Evolutionary conservation across 2,329 filamentous ascomycete species (phyloP).

Genomic region (Monosporascus sp.): DNA sequence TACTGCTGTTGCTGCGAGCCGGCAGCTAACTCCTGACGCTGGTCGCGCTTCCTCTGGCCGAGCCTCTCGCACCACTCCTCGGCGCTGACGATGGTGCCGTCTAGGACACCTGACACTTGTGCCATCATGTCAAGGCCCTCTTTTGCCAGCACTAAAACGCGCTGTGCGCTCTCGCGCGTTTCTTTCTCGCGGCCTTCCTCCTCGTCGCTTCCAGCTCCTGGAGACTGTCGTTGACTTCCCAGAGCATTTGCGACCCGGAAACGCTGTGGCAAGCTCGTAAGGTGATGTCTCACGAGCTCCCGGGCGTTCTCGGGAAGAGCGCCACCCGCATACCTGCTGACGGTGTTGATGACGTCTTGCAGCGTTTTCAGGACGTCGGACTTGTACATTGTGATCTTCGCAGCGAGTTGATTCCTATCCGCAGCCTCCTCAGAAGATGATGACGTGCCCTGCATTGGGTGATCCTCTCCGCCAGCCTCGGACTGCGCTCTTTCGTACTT

Average conservation of each 20-base stretch:
- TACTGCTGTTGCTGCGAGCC: conserved; percentile 4
- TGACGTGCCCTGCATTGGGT: conserved; percentile 16
- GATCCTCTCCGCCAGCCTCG: conserved; percentile 14
- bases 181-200: conserved; percentile 34
- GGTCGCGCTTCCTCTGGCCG: conserved; percentile 42
- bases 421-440: conserved; percentile 22
- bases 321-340: conserved; percentile 87
- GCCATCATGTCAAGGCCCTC: conserved; percentile 93
- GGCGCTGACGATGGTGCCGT: conserved; percentile 83
- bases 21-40: conserved; percentile 20
- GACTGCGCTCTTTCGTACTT: conserved; percentile 63
- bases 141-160: conserved; percentile 78
- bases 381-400: conserved; percentile 62
- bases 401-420: conserved; percentile 45
- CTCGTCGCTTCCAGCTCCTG: conserved; percentile 22
- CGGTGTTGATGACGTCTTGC: conserved; percentile 74
- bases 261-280: conserved; percentile 77
- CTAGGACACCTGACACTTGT: conserved; percentile 81
- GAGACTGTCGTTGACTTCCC: conserved; percentile 20
- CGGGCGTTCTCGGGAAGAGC: conserved; percentile 85
- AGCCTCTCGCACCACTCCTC: conserved; percentile 86
- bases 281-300: conserved; percentile 73
- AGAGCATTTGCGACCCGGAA: conserved; percentile 67
- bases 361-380: conserved; percentile 71
- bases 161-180: conserved; percentile 57